Base-by-base conservation (phyloP, 306 rosid species). In the Boehmeria nivea region DNA sequence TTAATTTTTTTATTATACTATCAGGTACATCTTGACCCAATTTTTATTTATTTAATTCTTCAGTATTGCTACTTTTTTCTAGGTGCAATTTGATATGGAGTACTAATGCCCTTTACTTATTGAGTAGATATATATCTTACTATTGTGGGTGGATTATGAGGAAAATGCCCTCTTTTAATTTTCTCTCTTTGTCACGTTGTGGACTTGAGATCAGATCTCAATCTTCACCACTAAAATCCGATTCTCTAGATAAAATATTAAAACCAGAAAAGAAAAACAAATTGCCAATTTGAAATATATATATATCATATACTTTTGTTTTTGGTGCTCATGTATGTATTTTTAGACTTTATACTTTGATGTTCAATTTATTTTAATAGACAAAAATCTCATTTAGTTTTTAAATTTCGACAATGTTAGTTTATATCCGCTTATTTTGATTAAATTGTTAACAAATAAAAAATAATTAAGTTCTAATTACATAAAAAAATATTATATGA, bases 71-170 rank as follows among this genome's bases (percentile, higher is more conserved):
- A 25, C 20, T 55, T 25, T 15, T 20, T 26, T 33, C 42, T 61
- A 20, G 33, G 27, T 22, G 48, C 43, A 38, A 43, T 50, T 39
- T 54, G 59, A 31, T 21, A 23, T 43, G 50, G 38, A 31, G 49
- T 53, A 8, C 16, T 49, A 31, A 31, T 31, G 70, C 12, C 71
- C 62, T 57, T 15, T 54, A 18, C 49, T 54, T 40, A 27, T 6
- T 38, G 59, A 56, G 11, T 21, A 38, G 74, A 22, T 6, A 10
- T 31, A 31, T 10, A 31, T 59, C 26, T 42, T 45, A 54, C 65
- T 65, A 42, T 28, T 59, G 36, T 51, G 59, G 70, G 72, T 69
- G 76, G 75, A 61, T 61, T 39, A 15, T 68, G 70, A 59, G 53
- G 66, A 31, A 66, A 68, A 45, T 31, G 68, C 55, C 69, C 70